Evolutionary conservation across 2,329 filamentous ascomycete species (phyloP), one percentile per base, ranked within the genome.

Genomic region (Achaetomium macrosporum): DNA sequence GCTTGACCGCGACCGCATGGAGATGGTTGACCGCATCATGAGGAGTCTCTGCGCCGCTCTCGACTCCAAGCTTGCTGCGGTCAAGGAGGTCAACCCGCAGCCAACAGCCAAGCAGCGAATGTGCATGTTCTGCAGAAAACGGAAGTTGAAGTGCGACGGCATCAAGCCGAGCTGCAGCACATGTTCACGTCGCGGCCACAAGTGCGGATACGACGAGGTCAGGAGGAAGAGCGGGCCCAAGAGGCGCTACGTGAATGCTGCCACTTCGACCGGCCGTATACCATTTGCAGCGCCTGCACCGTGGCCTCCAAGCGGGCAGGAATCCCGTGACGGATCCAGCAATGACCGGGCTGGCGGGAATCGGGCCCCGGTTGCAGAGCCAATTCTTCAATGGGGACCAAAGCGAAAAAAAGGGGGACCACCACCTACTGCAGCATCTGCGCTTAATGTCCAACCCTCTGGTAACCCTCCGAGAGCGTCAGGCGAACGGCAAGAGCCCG

Each of bases 161-260:
- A 74, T 80, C 49, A 84, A 87, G 58, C 91, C 91, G 19, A 89
- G 87, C 61, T 96, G 91, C 67, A 90, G 87, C 63, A 96, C 90
- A 25, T 96, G 91, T 69, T 84, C 87, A 31, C 79, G 91, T n/a
- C 74, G 96, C 47, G 85, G 88, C 41, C 91, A 96, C 69, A 81
- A 85, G 51, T 96, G 91, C 72, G 84, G 87, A 56, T 96, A 96
- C 66, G 90, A 96, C 66, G 90, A 96, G 73, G 86, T 92, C 63
- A 82, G 91, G 67, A 88, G 90, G 72, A 96, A 96, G 81, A 95
- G 90, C 68, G 91, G 91, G 2, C 91, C 91, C 2, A 96, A 96
- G 75, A 81, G 91, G 66, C 91, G 91, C 63, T 96, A 96, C 67
- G 91, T 96, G 57, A 96, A 96, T 75, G 86, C 90, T n/a, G n/a